Percentiles rank a stretch among this genome's conserved stretches.
phyloP scores from a whole-genome alignment of 2,329 filamentous ascomycete species.

The Lasiodiplodia theobromae region DNA sequence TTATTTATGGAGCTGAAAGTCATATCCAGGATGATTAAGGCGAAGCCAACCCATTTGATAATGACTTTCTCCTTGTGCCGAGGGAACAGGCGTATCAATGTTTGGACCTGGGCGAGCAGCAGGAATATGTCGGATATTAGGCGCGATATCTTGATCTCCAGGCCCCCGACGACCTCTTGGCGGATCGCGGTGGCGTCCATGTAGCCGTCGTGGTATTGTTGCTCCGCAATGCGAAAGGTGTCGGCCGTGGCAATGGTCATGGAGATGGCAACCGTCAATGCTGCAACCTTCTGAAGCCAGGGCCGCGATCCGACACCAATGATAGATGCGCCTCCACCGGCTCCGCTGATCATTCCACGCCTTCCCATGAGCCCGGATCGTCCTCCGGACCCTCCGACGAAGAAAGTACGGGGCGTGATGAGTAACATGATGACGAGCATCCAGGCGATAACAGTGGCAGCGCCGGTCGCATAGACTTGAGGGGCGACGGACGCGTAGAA shows the following conservation, averaged over 20 bases:
- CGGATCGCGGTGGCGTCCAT: slow-evolving; percentile 82
- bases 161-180: slow-evolving; percentile 78
- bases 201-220: slow-evolving; percentile 79
- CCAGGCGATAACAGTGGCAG: slow-evolving; percentile 89
- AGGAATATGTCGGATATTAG: slow-evolving; percentile 96
- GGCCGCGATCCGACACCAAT: slow-evolving; percentile 90
- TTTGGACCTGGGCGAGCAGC: slow-evolving; percentile 97
- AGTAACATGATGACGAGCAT: slow-evolving; percentile 92
- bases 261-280: slow-evolving; percentile 74
- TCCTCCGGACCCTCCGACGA: slow-evolving; percentile 74
- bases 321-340: slow-evolving; percentile 65
- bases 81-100: slow-evolving; percentile 91
- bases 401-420: slow-evolving; percentile 92
- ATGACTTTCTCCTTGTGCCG: slow-evolving; percentile 97
- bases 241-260: slow-evolving; percentile 92
- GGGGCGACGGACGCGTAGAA: slow-evolving; percentile 95
- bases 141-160: slow-evolving; percentile 87
- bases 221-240: slow-evolving; percentile 83
- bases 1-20: slow-evolving; percentile 92
- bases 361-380: slow-evolving; percentile 78
- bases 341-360: slow-evolving; percentile 84
- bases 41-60: slow-evolving; percentile 98
- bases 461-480: slow-evolving; percentile 90
- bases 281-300: slow-evolving; percentile 81
- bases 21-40: slow-evolving; percentile 87